These are phyloP conservation scores for Thuidium tamariscinum DNA, from an alignment of 225 moss, liverwort and hornwort genomes.

Conservation along the genomic window DNA sequence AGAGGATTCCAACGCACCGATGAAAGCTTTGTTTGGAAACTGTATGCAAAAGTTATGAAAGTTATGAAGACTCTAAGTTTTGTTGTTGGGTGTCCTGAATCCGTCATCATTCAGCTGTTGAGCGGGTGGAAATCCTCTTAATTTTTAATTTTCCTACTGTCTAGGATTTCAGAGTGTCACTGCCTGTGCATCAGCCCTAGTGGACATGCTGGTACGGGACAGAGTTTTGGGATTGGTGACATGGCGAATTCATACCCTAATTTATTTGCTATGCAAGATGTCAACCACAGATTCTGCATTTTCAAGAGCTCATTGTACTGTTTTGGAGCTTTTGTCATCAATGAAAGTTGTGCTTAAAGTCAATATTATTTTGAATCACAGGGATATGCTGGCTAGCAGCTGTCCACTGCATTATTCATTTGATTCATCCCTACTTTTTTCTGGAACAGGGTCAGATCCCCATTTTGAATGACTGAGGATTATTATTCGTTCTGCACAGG, in stretches of 20 bases:
- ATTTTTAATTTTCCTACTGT: not conserved
- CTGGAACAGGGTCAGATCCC: not conserved
- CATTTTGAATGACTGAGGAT: not conserved
- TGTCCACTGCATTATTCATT: not conserved
- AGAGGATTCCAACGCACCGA: not conserved
- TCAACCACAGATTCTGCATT: not conserved
- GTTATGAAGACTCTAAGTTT: not conserved
- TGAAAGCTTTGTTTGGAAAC: not conserved
- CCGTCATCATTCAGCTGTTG: not conserved
- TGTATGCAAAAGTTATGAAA: not conserved
- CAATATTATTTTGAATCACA: not conserved
- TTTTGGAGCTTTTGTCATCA: not conserved
- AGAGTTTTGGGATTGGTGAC: not conserved
- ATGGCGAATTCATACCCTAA: not conserved
- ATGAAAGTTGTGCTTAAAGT: not conserved
- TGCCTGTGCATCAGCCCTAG: not conserved
- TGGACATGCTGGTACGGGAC: not conserved
- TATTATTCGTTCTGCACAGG: slow-evolving; percentile 19
- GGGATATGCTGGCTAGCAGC: not conserved
- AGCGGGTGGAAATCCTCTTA: not conserved
- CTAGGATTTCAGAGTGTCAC: not conserved
- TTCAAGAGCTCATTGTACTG: not conserved
- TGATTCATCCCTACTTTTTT: not conserved
- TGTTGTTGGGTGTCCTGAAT: not conserved
- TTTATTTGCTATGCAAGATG: not conserved